Evolutionary conservation across 2,329 filamentous ascomycete species (phyloP).

Genomic region (Fusarium kyushuense): DNA sequence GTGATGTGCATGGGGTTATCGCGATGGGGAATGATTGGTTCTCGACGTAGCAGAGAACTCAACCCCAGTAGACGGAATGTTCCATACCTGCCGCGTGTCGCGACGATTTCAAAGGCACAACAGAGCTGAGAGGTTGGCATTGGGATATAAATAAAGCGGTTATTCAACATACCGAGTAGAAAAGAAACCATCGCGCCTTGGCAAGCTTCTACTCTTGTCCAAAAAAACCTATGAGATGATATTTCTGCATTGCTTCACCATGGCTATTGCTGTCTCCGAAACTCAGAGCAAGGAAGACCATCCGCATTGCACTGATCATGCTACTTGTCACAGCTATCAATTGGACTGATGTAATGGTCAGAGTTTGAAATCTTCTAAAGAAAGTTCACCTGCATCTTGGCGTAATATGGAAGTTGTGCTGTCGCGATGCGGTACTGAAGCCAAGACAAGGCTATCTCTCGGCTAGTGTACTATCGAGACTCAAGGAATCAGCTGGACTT

Average conservation of each 20-base stretch:
- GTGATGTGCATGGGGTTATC: neutral
- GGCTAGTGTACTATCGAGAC: neutral
- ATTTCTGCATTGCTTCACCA: neutral
- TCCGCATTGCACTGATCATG: neutral
- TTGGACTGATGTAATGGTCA: rapidly evolving
- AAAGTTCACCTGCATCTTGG: neutral
- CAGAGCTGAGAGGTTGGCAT: neutral
- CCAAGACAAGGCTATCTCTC: neutral
- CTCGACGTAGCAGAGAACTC: neutral
- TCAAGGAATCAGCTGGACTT: neutral
- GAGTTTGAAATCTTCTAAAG: neutral
- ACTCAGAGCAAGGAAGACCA: neutral
- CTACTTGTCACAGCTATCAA: rapidly evolving
- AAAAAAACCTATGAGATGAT: neutral
- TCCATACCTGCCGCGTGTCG: neutral
- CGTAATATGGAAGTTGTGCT: neutral
- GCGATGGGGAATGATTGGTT: neutral
- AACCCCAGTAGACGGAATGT: neutral
- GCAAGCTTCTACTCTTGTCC: neutral
- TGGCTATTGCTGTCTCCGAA: neutral
- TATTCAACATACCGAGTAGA: neutral
- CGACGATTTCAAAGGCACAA: neutral
- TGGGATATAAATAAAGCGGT: neutral
- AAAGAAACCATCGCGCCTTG: neutral
- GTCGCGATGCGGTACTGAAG: neutral